phyloP scores from a whole-genome alignment of 305 asterid genomes.

The Rubia balearica region DNA sequence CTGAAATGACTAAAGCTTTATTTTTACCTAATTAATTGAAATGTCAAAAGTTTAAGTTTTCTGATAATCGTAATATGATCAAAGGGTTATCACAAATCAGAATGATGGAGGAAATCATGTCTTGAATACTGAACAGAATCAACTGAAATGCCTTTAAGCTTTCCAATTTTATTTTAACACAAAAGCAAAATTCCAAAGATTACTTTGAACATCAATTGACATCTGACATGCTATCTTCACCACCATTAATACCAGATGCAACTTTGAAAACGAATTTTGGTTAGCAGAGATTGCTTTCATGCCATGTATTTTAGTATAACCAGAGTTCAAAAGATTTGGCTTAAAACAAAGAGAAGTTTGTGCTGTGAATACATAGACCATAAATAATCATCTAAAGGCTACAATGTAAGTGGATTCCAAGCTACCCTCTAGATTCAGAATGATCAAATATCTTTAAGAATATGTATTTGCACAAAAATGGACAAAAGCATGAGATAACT shows the following conservation, averaged over 20 bases:
- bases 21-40: too few relatives aligned
- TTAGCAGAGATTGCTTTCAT: slow-evolving; percentile 1
- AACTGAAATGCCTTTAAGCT: too few relatives aligned
- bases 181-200: too few relatives aligned
- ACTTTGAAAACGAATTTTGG: neutral
- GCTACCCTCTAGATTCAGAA: neutral
- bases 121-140: too few relatives aligned
- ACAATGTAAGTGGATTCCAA: neutral
- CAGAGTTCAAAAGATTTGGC: neutral
- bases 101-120: too few relatives aligned
- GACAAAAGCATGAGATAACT: neutral
- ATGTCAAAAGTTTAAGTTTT: neutral
- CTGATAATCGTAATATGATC: neutral
- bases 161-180: too few relatives aligned
- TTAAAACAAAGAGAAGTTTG: neutral
- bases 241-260: too few relatives aligned
- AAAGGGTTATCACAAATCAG: neutral
- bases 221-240: neutral
- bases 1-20: neutral
- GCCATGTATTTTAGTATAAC: neutral
- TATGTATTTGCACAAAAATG: neutral
- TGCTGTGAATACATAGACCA: neutral
- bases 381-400: neutral
- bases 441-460: neutral
- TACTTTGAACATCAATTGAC: neutral